A percentile compares a stretch with the other conserved stretches of the same genome.
Conservation (phyloP, 768 basidiomycete species). For the Boletus rufocinnamomeus region DNA sequence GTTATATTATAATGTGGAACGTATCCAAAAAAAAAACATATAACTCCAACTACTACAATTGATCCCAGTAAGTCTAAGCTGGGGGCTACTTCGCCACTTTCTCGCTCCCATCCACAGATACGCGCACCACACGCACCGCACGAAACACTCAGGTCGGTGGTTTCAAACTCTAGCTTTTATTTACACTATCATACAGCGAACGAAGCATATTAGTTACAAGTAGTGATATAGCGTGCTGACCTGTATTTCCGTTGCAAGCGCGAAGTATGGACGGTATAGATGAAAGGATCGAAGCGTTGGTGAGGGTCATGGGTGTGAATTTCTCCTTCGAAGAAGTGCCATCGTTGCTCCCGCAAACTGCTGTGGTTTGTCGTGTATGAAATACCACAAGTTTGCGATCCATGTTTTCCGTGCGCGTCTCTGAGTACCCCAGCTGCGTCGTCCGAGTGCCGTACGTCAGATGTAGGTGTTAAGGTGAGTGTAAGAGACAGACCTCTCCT, state of each 20-base stretch:
- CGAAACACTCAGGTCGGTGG: too few species aligned
- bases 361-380: constrained; percentile 14
- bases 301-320: constrained; percentile 12
- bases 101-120: too few species aligned
- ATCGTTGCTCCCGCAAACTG: constrained; percentile 11
- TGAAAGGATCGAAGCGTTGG: background rate
- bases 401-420: constrained; percentile 13
- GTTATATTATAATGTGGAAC: too few species aligned
- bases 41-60: too few species aligned
- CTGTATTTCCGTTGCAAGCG: background rate
- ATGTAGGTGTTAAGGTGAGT: background rate
- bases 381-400: constrained; percentile 15
- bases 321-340: constrained; percentile 16
- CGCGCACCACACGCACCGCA: too few species aligned
- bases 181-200: background rate
- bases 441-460: background rate
- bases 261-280: background rate
- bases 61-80: too few species aligned
- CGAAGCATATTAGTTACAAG: constrained; percentile 6
- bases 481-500: constrained; percentile 16
- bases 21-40: too few species aligned
- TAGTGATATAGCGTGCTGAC: background rate
- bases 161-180: constrained; percentile 45
- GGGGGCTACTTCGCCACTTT: too few species aligned
- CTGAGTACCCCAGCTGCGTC: constrained; percentile 6